Conservation (phyloP, 768 basidiomycete genomes). For the Hericium erinaceus region DNA sequence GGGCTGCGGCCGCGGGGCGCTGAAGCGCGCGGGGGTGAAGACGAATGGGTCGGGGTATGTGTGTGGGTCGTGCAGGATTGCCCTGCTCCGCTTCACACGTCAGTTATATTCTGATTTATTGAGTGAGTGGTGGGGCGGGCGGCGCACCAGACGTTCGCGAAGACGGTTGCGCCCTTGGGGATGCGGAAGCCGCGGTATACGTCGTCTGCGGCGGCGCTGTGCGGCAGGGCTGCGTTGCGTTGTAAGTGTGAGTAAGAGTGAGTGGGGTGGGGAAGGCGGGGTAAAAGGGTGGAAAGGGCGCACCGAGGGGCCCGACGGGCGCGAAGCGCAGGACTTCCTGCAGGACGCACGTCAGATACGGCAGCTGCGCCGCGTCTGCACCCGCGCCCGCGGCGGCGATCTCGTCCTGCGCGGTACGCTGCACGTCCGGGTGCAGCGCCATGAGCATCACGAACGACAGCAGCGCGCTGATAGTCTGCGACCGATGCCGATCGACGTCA, state of each 20-base stretch:
- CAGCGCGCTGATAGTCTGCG: constrained; percentile 11
- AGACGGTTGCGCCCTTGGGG: constrained; percentile 24
- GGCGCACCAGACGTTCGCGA: constrained; percentile 26
- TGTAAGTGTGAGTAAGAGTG: too few species aligned
- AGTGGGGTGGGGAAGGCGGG: neutral
- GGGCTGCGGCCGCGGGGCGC: constrained; percentile 4
- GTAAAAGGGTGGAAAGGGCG: neutral
- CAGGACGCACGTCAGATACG: constrained; percentile 13
- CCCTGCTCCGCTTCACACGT: neutral
- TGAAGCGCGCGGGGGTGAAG: constrained; percentile 10
- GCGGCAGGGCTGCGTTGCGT: constrained; percentile 19
- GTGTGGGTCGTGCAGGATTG: constrained; percentile 12
- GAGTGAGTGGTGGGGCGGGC: too few species aligned
- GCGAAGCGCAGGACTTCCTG: constrained; percentile 13
- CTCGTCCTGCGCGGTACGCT: constrained; percentile 8
- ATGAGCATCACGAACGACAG: constrained; percentile 12
- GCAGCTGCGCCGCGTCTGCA: constrained; percentile 7
- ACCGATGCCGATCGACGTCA: too few species aligned
- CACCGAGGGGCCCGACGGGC: constrained; percentile 8
- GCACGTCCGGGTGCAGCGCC: constrained; percentile 12
- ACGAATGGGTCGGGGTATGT: constrained; percentile 7
- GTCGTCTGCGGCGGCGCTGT: constrained; percentile 24
- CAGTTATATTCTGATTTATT: too few species aligned
- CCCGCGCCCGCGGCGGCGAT: constrained; percentile 9
- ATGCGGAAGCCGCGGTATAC: constrained; percentile 24